Percentiles rank a stretch among this genome's conserved stretches.
Conservation (phyloP, 108 stramenopile species). For the Skeletonema costatum region DNA sequence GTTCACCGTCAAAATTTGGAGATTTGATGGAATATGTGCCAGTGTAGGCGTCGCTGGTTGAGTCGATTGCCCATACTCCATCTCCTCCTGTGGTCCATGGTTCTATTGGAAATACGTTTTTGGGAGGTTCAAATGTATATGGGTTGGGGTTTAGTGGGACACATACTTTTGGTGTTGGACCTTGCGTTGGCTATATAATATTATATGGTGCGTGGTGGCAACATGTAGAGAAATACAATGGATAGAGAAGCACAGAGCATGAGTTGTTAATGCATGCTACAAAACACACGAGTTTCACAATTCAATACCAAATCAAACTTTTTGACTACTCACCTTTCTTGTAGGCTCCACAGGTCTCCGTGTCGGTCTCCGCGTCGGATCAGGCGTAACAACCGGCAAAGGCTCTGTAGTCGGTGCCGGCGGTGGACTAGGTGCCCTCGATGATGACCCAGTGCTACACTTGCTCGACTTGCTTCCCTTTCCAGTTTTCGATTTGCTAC, state of each 20-base stretch:
- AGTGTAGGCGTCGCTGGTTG: conserved; percentile 17
- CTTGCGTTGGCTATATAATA: too few species aligned
- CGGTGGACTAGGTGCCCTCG: background rate
- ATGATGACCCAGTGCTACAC: too few species aligned
- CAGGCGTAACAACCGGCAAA: background rate
- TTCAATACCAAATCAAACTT: background rate
- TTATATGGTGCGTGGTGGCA: too few species aligned
- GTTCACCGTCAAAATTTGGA: conserved; percentile 8
- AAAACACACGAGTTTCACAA: too few species aligned
- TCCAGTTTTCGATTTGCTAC: background rate
- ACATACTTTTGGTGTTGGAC: too few species aligned
- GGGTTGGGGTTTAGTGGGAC: too few species aligned
- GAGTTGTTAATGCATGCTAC: too few species aligned
- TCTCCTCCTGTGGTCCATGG: conserved; percentile 29
- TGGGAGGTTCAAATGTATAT: too few species aligned
- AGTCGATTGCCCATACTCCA: conserved; percentile 18
- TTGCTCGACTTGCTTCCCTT: background rate
- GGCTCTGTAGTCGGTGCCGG: background rate
- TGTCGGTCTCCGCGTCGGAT: background rate
- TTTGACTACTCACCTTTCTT: background rate
- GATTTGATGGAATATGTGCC: conserved; percentile 40
- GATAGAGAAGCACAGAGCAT: too few species aligned
- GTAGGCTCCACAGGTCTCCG: background rate
- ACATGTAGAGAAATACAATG: too few species aligned
- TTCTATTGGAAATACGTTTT: too few species aligned